Evolutionary conservation across 495 filamentous ascomycete genomes (phyloP), one percentile per base, ranked within the genome.

Genomic region (Entonaema liquescens): DNA sequence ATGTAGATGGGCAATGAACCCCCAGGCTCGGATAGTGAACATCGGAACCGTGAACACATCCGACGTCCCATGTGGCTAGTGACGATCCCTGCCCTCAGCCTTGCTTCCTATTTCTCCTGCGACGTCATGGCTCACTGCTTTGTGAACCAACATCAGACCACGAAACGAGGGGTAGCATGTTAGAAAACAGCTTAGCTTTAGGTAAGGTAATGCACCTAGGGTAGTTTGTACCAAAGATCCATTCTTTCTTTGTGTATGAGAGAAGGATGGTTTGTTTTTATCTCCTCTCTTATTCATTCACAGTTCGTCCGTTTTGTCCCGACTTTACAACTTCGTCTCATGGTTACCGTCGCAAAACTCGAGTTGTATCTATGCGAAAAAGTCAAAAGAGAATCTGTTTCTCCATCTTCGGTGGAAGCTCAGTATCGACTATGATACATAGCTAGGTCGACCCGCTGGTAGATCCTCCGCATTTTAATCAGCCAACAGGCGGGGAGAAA

Each of bases 71-170:
- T 50, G 36, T 23, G 49, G 36, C 62, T 57, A 36, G 38, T 59
- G 65, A 54, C 19, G 42, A 65, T 56, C 65, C 29, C 40, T 68
- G 21, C 36, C 54, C 31, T 66, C 71, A 70, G 66, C 57, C 58
- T 73, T 56, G 35, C 26, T 58, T 65, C 23, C 26, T 19, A 11
- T 15, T 65, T 61, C 60, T 50, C 70, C 53, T 64, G 61, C 70
- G 60, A 53, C 60, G 55, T 72, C 70, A 72, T 68, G 64, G 38
- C 63, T 63, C 59, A 31, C 35, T 31, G 31, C 36, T 68, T 68
- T 55, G 59, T 67, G 59, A 72, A 67, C 60, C 70, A 61, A 64
- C 56, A 59, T 59, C 59, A 53, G 70, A 29, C 54, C 69, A 72
- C 25, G 47, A 63, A 63, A 61, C 64, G 60, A 68, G 68, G 68